These are phyloP conservation scores for Chamaenerion angustifolium DNA, from an alignment of 345 rosid genomes.

Conservation along the genomic window DNA sequence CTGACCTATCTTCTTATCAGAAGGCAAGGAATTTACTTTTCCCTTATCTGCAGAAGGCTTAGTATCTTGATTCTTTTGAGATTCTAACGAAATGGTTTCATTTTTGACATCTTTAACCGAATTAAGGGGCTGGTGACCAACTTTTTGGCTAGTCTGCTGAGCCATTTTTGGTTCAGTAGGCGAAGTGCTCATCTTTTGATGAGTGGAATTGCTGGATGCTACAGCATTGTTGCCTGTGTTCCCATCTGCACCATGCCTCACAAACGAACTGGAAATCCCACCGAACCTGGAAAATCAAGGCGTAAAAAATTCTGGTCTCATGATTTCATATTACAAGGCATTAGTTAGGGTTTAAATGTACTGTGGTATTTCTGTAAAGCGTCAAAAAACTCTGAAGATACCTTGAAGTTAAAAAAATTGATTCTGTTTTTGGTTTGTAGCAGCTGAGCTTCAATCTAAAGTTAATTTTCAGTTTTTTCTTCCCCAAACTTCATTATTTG, in stretches of 20 bases:
- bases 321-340: background rate
- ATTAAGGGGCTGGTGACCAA: conserved; percentile 16
- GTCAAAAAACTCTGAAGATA: background rate
- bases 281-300: conserved; percentile 46
- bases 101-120: conserved; percentile 26
- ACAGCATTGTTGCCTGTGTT: conserved; percentile 18
- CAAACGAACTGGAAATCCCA: conserved; percentile 57
- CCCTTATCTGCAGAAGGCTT: conserved; percentile 31
- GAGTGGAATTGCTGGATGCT: conserved; percentile 15
- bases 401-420: background rate
- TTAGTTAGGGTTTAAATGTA: background rate
- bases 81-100: conserved; percentile 16
- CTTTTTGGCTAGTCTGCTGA: conserved; percentile 27
- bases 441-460: too few species aligned
- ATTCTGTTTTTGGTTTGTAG: too few species aligned
- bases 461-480: too few species aligned
- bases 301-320: background rate
- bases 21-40: conserved; percentile 20
- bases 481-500: too few species aligned
- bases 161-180: conserved; percentile 21
- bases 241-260: conserved; percentile 40
- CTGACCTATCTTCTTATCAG: conserved; percentile 30
- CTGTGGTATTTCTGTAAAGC: background rate
- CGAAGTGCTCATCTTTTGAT: conserved; percentile 13
- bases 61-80: conserved; percentile 14